These are phyloP conservation scores for Colletotrichum plurivorum DNA, from an alignment of 2,329 filamentous ascomycete genomes.

Conservation along the genomic window DNA sequence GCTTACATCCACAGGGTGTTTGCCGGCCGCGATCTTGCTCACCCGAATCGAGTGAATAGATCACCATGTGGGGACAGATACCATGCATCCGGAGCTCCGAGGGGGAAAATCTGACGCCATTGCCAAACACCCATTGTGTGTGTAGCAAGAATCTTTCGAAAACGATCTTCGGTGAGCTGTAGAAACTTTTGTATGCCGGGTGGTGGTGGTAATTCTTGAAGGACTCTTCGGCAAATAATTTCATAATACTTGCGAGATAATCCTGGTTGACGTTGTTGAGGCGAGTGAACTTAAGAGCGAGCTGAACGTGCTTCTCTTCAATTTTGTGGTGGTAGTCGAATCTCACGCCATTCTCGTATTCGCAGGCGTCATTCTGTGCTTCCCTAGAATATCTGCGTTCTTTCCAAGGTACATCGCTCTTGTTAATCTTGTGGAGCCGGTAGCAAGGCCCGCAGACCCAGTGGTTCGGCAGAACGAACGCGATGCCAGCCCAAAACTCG, in stretches of 20 bases:
- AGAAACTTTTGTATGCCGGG: too few relatives aligned
- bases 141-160: neutral
- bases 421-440: neutral
- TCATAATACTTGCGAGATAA: neutral
- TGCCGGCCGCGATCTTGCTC: too few relatives aligned
- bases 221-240: too few relatives aligned
- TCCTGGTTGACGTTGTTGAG: neutral
- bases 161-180: neutral
- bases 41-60: too few relatives aligned
- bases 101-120: neutral
- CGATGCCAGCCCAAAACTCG: neutral
- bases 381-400: too few relatives aligned
- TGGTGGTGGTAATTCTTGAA: too few relatives aligned
- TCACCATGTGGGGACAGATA: neutral
- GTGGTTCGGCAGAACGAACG: neutral
- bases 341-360: too few relatives aligned
- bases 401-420: neutral
- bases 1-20: too few relatives aligned
- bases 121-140: neutral
- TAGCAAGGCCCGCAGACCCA: neutral
- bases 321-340: neutral
- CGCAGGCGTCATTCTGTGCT: too few relatives aligned
- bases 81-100: accelerated
- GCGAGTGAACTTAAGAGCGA: neutral
- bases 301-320: neutral